A percentile compares a stretch with the other conserved stretches of the same genome.
Evolutionary conservation across 1,284 basidiomycete genomes (phyloP).

Genomic region (Tranzscheliella williamsii): DNA sequence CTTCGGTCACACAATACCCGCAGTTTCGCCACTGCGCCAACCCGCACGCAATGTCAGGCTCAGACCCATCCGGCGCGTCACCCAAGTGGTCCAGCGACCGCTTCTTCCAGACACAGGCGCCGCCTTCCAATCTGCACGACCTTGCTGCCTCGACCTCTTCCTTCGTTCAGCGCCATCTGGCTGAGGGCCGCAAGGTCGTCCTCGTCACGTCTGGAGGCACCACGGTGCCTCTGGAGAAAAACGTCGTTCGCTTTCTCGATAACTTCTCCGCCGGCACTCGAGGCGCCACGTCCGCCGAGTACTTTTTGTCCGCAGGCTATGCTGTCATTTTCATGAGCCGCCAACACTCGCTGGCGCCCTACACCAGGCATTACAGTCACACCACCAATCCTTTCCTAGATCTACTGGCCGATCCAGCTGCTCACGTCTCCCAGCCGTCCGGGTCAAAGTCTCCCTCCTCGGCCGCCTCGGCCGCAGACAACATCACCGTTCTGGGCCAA

Average conservation of each 20-base stretch:
- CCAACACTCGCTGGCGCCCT: slow-evolving; percentile 94
- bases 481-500: slow-evolving; percentile 71
- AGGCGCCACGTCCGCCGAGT: slow-evolving; percentile 95
- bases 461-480: slow-evolving; percentile 17
- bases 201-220: slow-evolving; percentile 72
- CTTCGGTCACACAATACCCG: too few species aligned
- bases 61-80: slow-evolving; percentile 9
- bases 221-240: slow-evolving; percentile 57
- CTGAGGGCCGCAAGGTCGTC: slow-evolving; percentile 75
- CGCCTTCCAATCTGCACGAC: slow-evolving; percentile 36
- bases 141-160: slow-evolving; percentile 17
- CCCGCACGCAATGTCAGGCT: slow-evolving; percentile 22
- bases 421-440: slow-evolving; percentile 11
- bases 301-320: slow-evolving; percentile 87
- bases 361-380: slow-evolving; percentile 94
- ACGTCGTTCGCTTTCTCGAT: slow-evolving; percentile 85
- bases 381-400: slow-evolving; percentile 97
- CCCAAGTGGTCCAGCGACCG: slow-evolving; percentile 41
- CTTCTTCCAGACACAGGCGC: slow-evolving; percentile 47
- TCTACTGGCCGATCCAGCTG: slow-evolving; percentile 72
- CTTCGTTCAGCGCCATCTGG: slow-evolving; percentile 74
- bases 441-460: slow-evolving; percentile 1
- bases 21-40: too few species aligned
- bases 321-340: slow-evolving; percentile 98
- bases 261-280: slow-evolving; percentile 98